Evolutionary conservation across 2,329 filamentous ascomycete species (phyloP).

Genomic region (Westerdykella aurantiaca): DNA sequence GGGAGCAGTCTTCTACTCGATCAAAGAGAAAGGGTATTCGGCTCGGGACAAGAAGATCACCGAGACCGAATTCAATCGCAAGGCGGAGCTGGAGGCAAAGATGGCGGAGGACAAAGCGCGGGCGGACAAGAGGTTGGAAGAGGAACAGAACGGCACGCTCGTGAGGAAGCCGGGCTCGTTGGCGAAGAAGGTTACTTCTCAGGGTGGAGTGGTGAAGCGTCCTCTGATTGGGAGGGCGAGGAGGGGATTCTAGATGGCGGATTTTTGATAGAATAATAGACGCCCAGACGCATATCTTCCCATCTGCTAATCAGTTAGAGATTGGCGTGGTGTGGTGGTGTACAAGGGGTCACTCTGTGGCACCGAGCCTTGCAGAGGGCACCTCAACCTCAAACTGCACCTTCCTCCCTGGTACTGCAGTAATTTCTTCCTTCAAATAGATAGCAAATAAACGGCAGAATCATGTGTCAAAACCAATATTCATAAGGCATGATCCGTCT

Average conservation of each 20-base stretch:
- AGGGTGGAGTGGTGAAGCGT: constrained; percentile 37
- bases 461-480: no score
- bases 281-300: no score
- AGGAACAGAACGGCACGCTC: constrained; percentile 30
- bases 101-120: constrained; percentile 80
- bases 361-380: no score
- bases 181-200: constrained; percentile 28
- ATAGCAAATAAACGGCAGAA: no score
- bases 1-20: constrained; percentile 92
- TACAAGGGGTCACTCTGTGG: no score
- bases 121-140: constrained; percentile 51
- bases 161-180: constrained; percentile 17
- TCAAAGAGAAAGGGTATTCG: constrained; percentile 97
- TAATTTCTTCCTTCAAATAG: neutral
- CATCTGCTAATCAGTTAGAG: no score
- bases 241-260: constrained; percentile 16
- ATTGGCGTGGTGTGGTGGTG: no score
- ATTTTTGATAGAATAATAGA: no score
- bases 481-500: no score
- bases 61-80: constrained; percentile 85
- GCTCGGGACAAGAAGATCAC: constrained; percentile 77
- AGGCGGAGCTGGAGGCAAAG: constrained; percentile 87
- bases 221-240: constrained; percentile 29
- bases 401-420: no score
- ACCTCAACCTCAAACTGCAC: no score